Evolutionary conservation across 306 rosid species (phyloP).

Genomic region (Trifolium fragiferum): DNA sequence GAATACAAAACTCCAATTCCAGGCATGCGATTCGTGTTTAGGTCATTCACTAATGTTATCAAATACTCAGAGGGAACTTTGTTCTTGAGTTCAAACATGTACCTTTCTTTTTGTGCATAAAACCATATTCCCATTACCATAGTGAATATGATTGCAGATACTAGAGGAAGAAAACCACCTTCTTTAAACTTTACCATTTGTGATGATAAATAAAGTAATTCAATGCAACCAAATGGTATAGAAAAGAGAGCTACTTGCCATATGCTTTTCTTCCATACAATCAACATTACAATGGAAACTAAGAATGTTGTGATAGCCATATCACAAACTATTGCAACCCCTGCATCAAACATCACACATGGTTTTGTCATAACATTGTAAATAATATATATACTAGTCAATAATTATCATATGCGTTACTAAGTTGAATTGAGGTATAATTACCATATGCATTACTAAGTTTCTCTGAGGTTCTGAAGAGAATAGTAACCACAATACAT

Average conservation of each 20-base stretch:
- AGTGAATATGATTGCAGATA: conserved; percentile 47
- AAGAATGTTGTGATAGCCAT: conserved; percentile 61
- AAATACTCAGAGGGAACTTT: conserved; percentile 54
- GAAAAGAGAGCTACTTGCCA: conserved; percentile 53
- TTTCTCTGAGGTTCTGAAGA: conserved; percentile 59
- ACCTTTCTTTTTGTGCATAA: conserved; percentile 57
- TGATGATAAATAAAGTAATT: conserved; percentile 49
- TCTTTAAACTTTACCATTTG: conserved; percentile 56
- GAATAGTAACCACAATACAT: conserved; percentile 52
- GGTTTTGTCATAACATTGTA: no score
- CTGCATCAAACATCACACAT: conserved; percentile 36
- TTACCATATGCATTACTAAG: conserved; percentile 72
- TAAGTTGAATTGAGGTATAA: neutral
- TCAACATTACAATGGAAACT: conserved; percentile 57
- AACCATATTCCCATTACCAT: conserved; percentile 61
- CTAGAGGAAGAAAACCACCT: conserved; percentile 66
- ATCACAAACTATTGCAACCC: conserved; percentile 67
- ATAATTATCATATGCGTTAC: no score
- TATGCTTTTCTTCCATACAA: conserved; percentile 66
- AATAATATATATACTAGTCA: no score
- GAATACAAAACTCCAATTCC: conserved; percentile 67
- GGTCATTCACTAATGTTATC: conserved; percentile 39
- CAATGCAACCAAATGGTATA: conserved; percentile 43
- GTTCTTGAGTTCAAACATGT: conserved; percentile 59
- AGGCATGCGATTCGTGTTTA: conserved; percentile 50